phyloP scores from a whole-genome alignment of 768 basidiomycete genomes.

The Tricholoma furcatifolium region DNA sequence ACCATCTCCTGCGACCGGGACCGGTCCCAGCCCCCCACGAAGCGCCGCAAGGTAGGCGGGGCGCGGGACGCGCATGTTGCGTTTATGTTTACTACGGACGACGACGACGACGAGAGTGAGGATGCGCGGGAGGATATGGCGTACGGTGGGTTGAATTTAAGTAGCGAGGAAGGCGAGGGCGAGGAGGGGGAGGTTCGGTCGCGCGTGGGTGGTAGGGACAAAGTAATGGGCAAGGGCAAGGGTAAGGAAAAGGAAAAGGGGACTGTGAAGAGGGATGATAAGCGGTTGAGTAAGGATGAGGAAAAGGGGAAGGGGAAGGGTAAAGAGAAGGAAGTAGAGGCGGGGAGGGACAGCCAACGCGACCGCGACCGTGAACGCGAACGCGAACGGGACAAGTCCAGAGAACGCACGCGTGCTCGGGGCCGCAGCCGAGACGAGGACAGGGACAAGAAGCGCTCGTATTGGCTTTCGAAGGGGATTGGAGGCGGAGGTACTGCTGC shows the following conservation, averaged over 20 bases:
- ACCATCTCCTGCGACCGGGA: slow-evolving; percentile 39
- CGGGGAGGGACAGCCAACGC: too few relatives aligned
- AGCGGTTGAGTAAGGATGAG: too few relatives aligned
- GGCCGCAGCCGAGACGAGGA: background rate
- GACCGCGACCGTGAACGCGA: background rate
- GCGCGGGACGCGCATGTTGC: slow-evolving; percentile 41
- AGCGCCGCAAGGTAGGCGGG: slow-evolving; percentile 44
- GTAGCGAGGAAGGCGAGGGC: slow-evolving; percentile 3
- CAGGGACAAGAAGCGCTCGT: slow-evolving; percentile 39
- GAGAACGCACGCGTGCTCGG: background rate
- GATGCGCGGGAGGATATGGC: slow-evolving; percentile 22
- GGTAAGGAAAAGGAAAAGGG: too few relatives aligned
- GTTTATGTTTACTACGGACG: slow-evolving; percentile 39
- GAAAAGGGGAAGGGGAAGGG: too few relatives aligned
- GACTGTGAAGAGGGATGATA: too few relatives aligned
- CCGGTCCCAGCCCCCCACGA: slow-evolving; percentile 38
- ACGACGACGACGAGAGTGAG: slow-evolving; percentile 23
- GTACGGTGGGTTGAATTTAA: slow-evolving; percentile 1
- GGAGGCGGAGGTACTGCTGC: slow-evolving; percentile 30
- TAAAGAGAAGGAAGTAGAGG: too few relatives aligned
- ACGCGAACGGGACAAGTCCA: background rate
- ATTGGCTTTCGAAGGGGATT: slow-evolving; percentile 58
- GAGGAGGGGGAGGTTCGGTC: too few relatives aligned
- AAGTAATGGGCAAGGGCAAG: too few relatives aligned
- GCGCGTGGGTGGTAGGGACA: too few relatives aligned